Percentiles rank a stretch among this genome's conserved stretches.
Evolutionary conservation across 176 grass and related monocot species (phyloP).

Genomic region (Oryza rufipogon): DNA sequence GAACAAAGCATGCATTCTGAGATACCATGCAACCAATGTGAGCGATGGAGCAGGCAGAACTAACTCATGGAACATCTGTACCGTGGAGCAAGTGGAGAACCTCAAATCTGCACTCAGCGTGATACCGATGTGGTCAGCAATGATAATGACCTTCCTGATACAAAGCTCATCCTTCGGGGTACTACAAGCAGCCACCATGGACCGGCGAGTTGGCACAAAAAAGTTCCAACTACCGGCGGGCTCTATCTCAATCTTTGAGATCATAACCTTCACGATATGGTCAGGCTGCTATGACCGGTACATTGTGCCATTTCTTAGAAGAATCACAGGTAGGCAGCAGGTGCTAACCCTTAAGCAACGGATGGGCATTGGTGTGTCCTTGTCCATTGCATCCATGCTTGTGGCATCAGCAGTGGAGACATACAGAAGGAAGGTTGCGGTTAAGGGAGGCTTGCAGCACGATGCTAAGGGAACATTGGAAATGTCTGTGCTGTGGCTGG

Average conservation of each 20-base stretch:
- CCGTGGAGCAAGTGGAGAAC: slow-evolving; percentile 50
- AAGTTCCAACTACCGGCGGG: slow-evolving; percentile 38
- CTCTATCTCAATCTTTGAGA: slow-evolving; percentile 45
- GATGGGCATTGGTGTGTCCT: slow-evolving; percentile 38
- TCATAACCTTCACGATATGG: slow-evolving; percentile 40
- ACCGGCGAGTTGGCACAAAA: slow-evolving; percentile 21
- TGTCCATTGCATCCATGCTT: slow-evolving; percentile 1
- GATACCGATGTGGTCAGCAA: slow-evolving; percentile 53
- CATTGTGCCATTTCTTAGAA: slow-evolving; percentile 22
- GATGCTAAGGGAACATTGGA: not conserved
- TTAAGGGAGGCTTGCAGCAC: not conserved
- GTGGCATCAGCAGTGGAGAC: slow-evolving; percentile 33
- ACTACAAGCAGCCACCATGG: slow-evolving; percentile 48
- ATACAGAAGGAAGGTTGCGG: slow-evolving; percentile 4
- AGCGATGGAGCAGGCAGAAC: not conserved
- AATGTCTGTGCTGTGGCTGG: slow-evolving; percentile 51
- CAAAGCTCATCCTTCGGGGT: slow-evolving; percentile 42
- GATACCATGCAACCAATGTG: not conserved
- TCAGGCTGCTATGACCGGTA: slow-evolving; percentile 41
- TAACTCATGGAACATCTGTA: slow-evolving; percentile 11
- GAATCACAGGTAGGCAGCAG: slow-evolving; percentile 29
- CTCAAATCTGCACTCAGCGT: slow-evolving; percentile 50
- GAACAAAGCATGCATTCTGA: slow-evolving; percentile 52
- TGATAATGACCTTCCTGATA: slow-evolving; percentile 39
- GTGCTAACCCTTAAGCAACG: slow-evolving; percentile 49